phyloP scores from a whole-genome alignment of 2,329 filamentous ascomycete genomes.

The Trichoderma citrinoviride region DNA sequence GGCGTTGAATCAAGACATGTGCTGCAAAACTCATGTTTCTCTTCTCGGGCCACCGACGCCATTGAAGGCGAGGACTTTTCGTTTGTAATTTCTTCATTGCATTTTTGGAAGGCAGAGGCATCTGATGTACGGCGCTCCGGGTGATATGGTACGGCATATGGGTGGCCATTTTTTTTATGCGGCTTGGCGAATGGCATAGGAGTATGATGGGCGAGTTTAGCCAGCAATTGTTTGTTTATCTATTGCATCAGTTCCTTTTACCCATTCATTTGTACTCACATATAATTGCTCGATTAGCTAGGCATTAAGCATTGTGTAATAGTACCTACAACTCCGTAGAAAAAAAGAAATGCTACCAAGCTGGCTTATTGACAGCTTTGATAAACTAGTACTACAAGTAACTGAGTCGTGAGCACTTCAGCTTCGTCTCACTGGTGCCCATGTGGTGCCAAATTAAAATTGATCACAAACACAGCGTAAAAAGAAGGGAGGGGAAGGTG shows the following conservation, averaged over 20 bases:
- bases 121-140: not conserved
- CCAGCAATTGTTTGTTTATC: not conserved
- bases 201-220: constrained; percentile 4
- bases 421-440: not conserved
- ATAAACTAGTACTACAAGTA: not conserved
- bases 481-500: not conserved
- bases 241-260: too few relatives aligned
- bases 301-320: too few relatives aligned
- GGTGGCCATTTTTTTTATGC: not conserved
- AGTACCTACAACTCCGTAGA: not conserved
- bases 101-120: not conserved
- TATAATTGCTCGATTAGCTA: too few relatives aligned
- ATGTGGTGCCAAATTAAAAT: not conserved
- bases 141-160: not conserved
- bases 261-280: too few relatives aligned
- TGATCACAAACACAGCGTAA: too few relatives aligned
- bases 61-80: not conserved
- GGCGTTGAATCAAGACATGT: too few relatives aligned
- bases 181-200: not conserved
- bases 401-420: not conserved
- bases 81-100: not conserved
- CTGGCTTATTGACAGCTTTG: not conserved
- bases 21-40: too few relatives aligned
- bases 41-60: not conserved
- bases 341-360: not conserved